phyloP scores from a whole-genome alignment of 441 rosid genomes.

The Viola pubescens region DNA sequence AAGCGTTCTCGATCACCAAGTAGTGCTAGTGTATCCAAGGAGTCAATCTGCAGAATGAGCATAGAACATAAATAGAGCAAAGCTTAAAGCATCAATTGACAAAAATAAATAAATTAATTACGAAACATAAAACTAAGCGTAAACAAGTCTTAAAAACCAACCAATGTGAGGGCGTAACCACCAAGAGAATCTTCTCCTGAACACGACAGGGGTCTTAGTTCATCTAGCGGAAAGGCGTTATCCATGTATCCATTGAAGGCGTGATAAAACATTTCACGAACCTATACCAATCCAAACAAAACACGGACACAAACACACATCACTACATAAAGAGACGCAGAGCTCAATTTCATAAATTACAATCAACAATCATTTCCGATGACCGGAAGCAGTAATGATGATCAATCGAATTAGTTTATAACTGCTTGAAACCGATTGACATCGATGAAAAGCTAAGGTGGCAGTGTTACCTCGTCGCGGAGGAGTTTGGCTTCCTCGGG shows the following conservation, averaged over 20 bases:
- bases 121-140: background rate
- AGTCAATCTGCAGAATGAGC: slow-evolving; percentile 57
- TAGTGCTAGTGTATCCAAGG: slow-evolving; percentile 82
- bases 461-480: slow-evolving; percentile 68
- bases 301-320: background rate
- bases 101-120: no score
- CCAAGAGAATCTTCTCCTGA: slow-evolving; percentile 92
- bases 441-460: no score
- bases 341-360: no score
- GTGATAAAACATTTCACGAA: slow-evolving; percentile 95
- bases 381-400: no score
- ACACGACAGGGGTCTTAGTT: slow-evolving; percentile 79
- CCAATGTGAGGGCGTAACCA: slow-evolving; percentile 95
- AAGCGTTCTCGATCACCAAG: slow-evolving; percentile 78
- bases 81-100: no score
- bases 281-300: slow-evolving; percentile 33
- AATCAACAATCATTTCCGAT: no score
- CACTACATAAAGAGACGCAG: background rate
- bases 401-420: no score
- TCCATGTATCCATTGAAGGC: slow-evolving; percentile 96
- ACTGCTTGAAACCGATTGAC: no score
- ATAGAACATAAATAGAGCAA: background rate
- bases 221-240: slow-evolving; percentile 93
- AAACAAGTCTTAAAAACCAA: slow-evolving; percentile 12
- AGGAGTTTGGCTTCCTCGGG: slow-evolving; percentile 72